A percentile compares a stretch with the other conserved stretches of the same genome.
These are phyloP conservation scores for Capsicum rhomboideum DNA, from an alignment of 257 asterid species.

Conservation along the genomic window DNA sequence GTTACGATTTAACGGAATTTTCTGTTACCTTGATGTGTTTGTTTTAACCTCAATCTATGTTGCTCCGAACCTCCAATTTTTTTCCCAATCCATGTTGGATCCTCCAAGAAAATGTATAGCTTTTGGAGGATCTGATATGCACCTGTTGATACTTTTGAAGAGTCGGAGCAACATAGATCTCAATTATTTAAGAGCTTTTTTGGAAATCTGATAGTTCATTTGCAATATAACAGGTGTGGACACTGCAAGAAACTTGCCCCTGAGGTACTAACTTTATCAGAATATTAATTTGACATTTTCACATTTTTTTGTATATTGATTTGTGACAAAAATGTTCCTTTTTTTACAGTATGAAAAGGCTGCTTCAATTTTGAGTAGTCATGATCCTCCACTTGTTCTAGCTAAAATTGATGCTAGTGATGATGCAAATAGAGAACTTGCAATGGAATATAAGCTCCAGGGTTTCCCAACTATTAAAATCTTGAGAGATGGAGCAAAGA, in stretches of 20 bases:
- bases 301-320: neutral
- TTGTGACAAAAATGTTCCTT: neutral
- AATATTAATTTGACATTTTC: neutral
- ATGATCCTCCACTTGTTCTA: slow-evolving; percentile 59
- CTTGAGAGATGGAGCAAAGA: slow-evolving; percentile 64
- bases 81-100: neutral
- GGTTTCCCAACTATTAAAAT: slow-evolving; percentile 85
- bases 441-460: slow-evolving; percentile 43
- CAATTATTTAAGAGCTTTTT: fast-evolving
- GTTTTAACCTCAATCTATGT: too few species aligned
- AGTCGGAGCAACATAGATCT: neutral
- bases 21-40: too few species aligned
- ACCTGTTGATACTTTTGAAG: neutral
- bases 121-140: neutral
- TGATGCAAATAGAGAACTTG: slow-evolving; percentile 44
- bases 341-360: slow-evolving; percentile 68
- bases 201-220: neutral
- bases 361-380: slow-evolving; percentile 54
- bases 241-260: slow-evolving; percentile 91
- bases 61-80: too few species aligned
- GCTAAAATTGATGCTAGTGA: slow-evolving; percentile 75
- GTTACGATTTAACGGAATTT: too few species aligned
- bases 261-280: slow-evolving; percentile 43
- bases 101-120: neutral
- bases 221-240: slow-evolving; percentile 69